phyloP scores from a whole-genome alignment of 345 rosid genomes.

The Eutrema japonicum region DNA sequence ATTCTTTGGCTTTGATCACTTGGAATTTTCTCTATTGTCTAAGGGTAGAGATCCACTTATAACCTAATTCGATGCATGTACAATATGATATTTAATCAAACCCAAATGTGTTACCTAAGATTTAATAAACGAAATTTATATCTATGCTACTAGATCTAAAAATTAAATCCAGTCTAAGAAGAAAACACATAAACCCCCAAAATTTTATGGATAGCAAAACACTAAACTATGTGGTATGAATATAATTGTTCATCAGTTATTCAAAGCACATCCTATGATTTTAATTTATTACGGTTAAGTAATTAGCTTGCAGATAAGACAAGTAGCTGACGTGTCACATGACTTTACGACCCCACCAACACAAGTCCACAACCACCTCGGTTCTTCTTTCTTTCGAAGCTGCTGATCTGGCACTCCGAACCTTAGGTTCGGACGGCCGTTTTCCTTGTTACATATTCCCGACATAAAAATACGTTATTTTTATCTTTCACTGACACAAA shows the following conservation, averaged over 20 bases:
- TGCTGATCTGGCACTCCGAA: constrained; percentile 44
- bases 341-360: constrained; percentile 18
- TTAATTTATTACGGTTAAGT: not conserved
- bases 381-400: constrained; percentile 33
- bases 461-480: constrained; percentile 40
- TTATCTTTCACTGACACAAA: constrained; percentile 29
- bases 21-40: constrained; percentile 23
- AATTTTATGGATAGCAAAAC: not conserved
- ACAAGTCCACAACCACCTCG: not conserved
- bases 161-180: not conserved
- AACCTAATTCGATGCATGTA: not conserved
- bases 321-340: constrained; percentile 32
- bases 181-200: not conserved
- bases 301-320: not conserved
- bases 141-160: not conserved
- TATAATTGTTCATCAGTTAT: not conserved
- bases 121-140: not conserved
- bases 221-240: not conserved
- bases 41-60: not conserved
- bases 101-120: not conserved
- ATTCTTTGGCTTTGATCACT: constrained; percentile 23
- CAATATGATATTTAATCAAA: not conserved
- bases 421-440: constrained; percentile 85
- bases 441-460: constrained; percentile 51
- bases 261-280: not conserved